Evolutionary conservation across 768 basidiomycete species (phyloP).

Genomic region (Ramaria sp.): DNA sequence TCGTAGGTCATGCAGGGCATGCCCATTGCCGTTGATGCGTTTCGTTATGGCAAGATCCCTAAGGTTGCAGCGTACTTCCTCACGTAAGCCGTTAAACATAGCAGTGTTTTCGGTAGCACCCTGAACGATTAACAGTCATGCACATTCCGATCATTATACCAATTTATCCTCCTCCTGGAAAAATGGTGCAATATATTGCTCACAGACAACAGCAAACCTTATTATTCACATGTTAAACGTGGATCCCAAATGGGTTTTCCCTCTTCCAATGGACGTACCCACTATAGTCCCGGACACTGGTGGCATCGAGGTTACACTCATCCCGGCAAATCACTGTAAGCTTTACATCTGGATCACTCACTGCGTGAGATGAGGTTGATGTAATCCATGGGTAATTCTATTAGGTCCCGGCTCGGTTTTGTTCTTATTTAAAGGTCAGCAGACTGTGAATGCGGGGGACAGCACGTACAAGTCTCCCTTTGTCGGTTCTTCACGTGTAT

Average conservation of each 20-base stretch:
- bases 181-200: slow-evolving; percentile 92
- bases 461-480: slow-evolving; percentile 59
- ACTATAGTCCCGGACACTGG: slow-evolving; percentile 69
- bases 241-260: slow-evolving; percentile 79
- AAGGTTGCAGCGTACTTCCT: slow-evolving; percentile 85
- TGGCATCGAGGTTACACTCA: slow-evolving; percentile 82
- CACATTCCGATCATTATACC: slow-evolving; percentile 96
- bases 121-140: slow-evolving; percentile 48
- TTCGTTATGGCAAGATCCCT: slow-evolving; percentile 87
- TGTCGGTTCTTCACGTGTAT: slow-evolving; percentile 58
- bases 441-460: slow-evolving; percentile 85
- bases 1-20: slow-evolving; percentile 66
- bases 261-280: slow-evolving; percentile 72
- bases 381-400: background rate
- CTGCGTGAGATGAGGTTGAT: background rate
- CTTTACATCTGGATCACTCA: background rate
- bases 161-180: slow-evolving; percentile 84
- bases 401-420: slow-evolving; percentile 79
- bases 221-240: slow-evolving; percentile 88
- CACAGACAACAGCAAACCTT: slow-evolving; percentile 83
- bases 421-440: slow-evolving; percentile 87
- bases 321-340: slow-evolving; percentile 95
- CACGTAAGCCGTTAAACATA: slow-evolving; percentile 43
- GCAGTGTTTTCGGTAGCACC: background rate
- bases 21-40: slow-evolving; percentile 97